A percentile compares a stretch with the other conserved stretches of the same genome.
phyloP scores from a whole-genome alignment of 225 moss, liverwort and hornwort genomes.

The Polytrichum commune region DNA sequence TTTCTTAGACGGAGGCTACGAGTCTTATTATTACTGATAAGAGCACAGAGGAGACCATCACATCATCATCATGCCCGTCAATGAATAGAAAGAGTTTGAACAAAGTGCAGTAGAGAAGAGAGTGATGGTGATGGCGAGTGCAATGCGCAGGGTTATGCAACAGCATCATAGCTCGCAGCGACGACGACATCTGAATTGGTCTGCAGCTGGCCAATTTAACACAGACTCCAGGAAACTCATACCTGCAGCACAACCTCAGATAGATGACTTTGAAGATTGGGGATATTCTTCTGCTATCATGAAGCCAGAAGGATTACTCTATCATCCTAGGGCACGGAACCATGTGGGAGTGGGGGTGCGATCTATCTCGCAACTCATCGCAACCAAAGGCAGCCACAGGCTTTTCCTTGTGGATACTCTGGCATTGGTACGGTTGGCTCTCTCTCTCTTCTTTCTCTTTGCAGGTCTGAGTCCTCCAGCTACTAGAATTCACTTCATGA shows the following conservation, averaged over 20 bases:
- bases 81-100: too few species aligned
- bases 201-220: conserved; percentile 13
- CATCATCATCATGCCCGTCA: too few species aligned
- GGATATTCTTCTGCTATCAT: background rate
- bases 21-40: too few species aligned
- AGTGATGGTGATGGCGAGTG: conserved; percentile 33
- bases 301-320: conserved; percentile 11
- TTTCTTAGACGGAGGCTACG: too few species aligned
- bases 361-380: conserved; percentile 38
- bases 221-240: conserved; percentile 20
- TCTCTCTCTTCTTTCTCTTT: background rate
- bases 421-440: conserved; percentile 30
- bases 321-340: conserved; percentile 34
- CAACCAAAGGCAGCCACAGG: conserved; percentile 30
- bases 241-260: conserved; percentile 23
- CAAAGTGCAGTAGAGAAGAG: too few species aligned
- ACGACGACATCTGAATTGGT: conserved; percentile 34
- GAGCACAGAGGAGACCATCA: too few species aligned
- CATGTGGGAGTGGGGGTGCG: conserved; percentile 12
- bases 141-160: conserved; percentile 29
- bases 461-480: background rate
- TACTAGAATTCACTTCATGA: background rate
- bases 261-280: conserved; percentile 14
- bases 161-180: conserved; percentile 30
- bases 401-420: conserved; percentile 63